Evolutionary conservation across 1,284 basidiomycete species (phyloP).

Genomic region (Irpex sp.): DNA sequence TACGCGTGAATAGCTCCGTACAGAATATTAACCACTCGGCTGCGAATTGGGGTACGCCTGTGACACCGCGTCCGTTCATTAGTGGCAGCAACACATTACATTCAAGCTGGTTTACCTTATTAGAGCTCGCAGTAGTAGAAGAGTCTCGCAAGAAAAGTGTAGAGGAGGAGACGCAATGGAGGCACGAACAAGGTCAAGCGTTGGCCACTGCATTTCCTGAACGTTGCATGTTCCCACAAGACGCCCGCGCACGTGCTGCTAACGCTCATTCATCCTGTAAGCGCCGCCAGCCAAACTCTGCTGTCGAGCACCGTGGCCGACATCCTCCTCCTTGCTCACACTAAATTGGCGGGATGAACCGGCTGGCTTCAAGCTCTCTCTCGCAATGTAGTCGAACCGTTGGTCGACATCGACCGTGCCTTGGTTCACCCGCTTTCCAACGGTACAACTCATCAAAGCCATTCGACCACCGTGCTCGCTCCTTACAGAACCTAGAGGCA

Average conservation of each 20-base stretch:
- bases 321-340: neutral
- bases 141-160: neutral
- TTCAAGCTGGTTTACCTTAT: neutral
- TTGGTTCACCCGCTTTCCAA: neutral
- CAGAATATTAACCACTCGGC: neutral
- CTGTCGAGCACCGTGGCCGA: neutral
- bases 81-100: neutral
- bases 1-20: neutral
- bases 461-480: neutral
- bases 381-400: neutral
- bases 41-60: neutral
- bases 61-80: neutral
- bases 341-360: neutral
- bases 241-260: slow-evolving; percentile 3
- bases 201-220: neutral
- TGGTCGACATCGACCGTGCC: neutral
- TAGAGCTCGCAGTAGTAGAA: neutral
- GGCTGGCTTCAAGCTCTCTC: neutral
- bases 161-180: neutral
- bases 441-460: slow-evolving; percentile 4
- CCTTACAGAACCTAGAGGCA: neutral
- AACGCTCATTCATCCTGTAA: neutral
- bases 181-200: neutral
- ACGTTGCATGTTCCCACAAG: neutral
- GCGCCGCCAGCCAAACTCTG: neutral